Percentiles rank a stretch among this genome's conserved stretches.
phyloP scores from a whole-genome alignment of 163 green algal genomes.

The Trebouxia gelatinosa region DNA sequence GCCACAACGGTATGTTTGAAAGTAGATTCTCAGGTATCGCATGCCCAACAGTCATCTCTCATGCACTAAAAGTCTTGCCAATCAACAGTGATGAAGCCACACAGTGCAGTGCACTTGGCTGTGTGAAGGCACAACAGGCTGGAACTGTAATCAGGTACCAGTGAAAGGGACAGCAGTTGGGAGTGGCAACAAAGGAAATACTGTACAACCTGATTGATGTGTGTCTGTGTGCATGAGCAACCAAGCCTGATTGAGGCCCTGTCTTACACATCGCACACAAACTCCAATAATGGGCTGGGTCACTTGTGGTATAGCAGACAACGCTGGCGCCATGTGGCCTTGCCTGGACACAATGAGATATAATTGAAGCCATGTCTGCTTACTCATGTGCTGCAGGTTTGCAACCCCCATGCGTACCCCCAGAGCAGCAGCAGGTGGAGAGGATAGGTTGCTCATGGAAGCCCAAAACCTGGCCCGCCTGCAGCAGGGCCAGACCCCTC shows the following conservation, averaged over 20 bases:
- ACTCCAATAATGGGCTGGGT: too few species aligned
- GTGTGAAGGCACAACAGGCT: background rate
- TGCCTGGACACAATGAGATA: background rate
- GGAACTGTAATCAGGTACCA: too few species aligned
- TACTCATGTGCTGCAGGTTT: conserved; percentile 40
- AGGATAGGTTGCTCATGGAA: conserved; percentile 71
- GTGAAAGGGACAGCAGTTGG: background rate
- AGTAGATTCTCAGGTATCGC: background rate
- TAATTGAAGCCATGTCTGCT: background rate
- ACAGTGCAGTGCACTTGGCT: background rate
- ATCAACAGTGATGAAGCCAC: background rate
- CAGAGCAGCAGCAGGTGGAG: conserved; percentile 42
- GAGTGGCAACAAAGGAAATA: background rate
- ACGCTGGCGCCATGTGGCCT: background rate
- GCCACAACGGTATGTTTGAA: conserved; percentile 42
- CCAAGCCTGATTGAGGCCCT: background rate
- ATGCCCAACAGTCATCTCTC: background rate
- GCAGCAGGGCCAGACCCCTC: conserved; percentile 53
- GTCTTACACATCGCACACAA: too few species aligned
- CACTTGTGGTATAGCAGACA: background rate
- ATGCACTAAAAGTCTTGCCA: background rate
- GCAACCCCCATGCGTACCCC: conserved; percentile 80
- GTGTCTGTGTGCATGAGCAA: background rate
- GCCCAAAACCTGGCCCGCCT: conserved; percentile 76
- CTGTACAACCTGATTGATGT: background rate